Evolutionary conservation across 2,329 filamentous ascomycete species (phyloP), one percentile per base, ranked within the genome.

Genomic region (Paramyrothecium sp.): DNA sequence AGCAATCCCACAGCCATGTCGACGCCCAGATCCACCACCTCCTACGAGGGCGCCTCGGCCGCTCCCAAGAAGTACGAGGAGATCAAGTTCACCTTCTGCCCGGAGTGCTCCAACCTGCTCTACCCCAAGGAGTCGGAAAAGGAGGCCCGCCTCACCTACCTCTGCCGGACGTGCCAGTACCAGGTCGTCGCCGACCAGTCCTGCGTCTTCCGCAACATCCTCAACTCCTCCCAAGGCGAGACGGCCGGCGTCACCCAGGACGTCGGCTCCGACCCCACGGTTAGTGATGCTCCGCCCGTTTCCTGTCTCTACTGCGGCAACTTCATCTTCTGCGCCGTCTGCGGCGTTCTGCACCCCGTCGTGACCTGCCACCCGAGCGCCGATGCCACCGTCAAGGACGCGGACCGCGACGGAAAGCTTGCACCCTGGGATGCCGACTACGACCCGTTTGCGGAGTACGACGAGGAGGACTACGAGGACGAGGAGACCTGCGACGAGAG

Each of bases 211-310:
- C 91, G 96, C 74, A 96, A 98, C 76, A 86, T 94, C 65, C 87
- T 99, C 68, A 92, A 92, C 77, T 96, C 89, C 71, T 90, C 91
- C 59, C 90, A 94, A 23, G 92, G 93, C 69, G 95, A 97, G 78
- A 98, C 94, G 46, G 94, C 95, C 58, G 95, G 96, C 78, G 94
- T 98, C 68, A 97, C 94, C 60, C 92, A 96, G 76, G 96, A 99
- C 78, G 93, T 99, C 69, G 92, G 89, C 71, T 93, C 91, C 71
- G 95, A 99, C 84, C 95, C 95, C 77, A 99, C 96, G 87, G 94
- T 99, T 89, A 85, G 94, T 97, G 71, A 76, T 66, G 65, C 73
- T 71, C 70, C 74, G 69, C 71, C 69, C 60, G 62, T 73, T 57
- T 61, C 77, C 59, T 84, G 80, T 70, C 69, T 79, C 55, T 69